Conservation (phyloP, 2,329 filamentous ascomycete genomes). For the Paraphoma sp. region DNA sequence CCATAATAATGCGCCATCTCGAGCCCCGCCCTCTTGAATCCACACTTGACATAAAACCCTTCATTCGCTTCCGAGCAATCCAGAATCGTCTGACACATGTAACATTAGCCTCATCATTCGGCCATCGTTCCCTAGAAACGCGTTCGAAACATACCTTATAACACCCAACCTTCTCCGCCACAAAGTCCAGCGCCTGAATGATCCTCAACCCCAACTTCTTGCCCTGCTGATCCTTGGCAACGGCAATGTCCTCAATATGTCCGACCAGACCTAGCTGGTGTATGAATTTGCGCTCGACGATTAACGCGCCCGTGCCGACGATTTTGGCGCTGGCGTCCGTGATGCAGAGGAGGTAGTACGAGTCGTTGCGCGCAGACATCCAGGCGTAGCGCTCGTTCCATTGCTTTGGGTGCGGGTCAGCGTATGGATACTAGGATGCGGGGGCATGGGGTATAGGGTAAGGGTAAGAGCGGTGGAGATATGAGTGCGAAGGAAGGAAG, state of each 20-base stretch:
- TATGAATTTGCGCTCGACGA: slow-evolving; percentile 95
- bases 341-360: slow-evolving; percentile 87
- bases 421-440: not conserved
- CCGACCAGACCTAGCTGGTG: slow-evolving; percentile 83
- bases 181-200: slow-evolving; percentile 90
- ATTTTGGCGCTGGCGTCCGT: slow-evolving; percentile 74
- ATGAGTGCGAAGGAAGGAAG: not conserved
- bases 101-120: not conserved
- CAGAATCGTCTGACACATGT: slow-evolving; percentile 74
- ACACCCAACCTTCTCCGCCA: slow-evolving; percentile 87
- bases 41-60: slow-evolving; percentile 98
- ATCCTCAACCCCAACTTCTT: slow-evolving; percentile 94
- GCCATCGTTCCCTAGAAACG: not conserved
- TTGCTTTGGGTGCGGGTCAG: slow-evolving; percentile 18
- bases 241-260: slow-evolving; percentile 97
- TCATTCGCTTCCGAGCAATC: slow-evolving; percentile 97
- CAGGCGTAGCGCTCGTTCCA: slow-evolving; percentile 84
- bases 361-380: slow-evolving; percentile 75
- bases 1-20: slow-evolving; percentile 96
- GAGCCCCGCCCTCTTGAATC: slow-evolving; percentile 87
- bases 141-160: slow-evolving; percentile 70
- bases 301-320: slow-evolving; percentile 88
- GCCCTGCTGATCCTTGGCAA: slow-evolving; percentile 92
- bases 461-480: not conserved
- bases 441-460: too few relatives aligned